Conservation (phyloP, 2,329 filamentous ascomycete genomes). For the Chlorencoelia australis region DNA sequence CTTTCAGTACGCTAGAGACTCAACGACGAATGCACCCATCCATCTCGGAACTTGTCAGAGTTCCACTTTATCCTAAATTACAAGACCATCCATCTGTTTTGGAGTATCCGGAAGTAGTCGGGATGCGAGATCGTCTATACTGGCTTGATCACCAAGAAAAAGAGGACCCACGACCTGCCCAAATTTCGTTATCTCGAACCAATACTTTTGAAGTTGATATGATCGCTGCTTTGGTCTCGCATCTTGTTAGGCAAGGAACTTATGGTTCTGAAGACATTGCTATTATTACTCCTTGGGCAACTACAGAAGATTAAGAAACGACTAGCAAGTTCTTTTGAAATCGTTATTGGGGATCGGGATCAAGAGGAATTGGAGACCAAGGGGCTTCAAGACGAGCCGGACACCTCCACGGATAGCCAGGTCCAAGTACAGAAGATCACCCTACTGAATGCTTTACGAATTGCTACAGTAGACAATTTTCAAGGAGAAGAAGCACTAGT, state of each 20-base stretch:
- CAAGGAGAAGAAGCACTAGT: conserved; percentile 69
- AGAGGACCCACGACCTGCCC: not conserved
- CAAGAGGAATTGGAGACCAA: conserved; percentile 37
- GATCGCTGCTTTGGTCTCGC: conserved; percentile 49
- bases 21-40: conserved; percentile 24
- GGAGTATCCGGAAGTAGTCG: conserved; percentile 17
- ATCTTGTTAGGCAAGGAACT: conserved; percentile 54
- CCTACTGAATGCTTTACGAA: conserved; percentile 24
- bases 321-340: conserved; percentile 42
- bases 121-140: conserved; percentile 20
- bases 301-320: conserved; percentile 38
- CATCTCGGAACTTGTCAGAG: conserved; percentile 20
- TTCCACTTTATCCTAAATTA: conserved; percentile 18
- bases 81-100: conserved; percentile 15
- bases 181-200: conserved; percentile 8
- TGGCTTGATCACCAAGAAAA: conserved; percentile 21
- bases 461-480: conserved; percentile 62
- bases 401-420: conserved; percentile 4
- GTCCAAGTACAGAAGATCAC: conserved; percentile 29
- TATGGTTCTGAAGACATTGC: conserved; percentile 55
- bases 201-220: conserved; percentile 56
- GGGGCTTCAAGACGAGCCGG: conserved; percentile 6
- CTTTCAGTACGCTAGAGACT: conserved; percentile 19
- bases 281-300: conserved; percentile 57
- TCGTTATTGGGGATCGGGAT: conserved; percentile 56